Base-by-base conservation (phyloP, 192 early-diverging fungal genomes). In the Pecoramyces ruminantium region DNA sequence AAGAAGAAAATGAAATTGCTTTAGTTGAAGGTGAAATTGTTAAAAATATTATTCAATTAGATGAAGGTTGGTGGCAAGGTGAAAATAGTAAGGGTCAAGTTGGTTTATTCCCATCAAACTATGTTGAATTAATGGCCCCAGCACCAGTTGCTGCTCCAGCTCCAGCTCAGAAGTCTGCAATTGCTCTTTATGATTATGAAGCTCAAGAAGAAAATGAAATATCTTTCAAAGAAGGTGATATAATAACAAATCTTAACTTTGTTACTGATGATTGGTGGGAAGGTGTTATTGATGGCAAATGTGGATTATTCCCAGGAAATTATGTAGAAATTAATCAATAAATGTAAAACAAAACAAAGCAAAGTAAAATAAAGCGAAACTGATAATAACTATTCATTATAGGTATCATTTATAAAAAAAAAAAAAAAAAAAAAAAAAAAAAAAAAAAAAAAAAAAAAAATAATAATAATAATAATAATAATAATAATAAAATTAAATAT, bases 221-320 rank as follows among this genome's bases (percentile, higher is more conserved):
- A 29, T 87, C 90, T 13, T 96, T 98, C 83, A 38, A 30, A 0
- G 93, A 92, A 27, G 93, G 92, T 38, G 93, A 96, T 27, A 67
- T 84, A 8, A 95, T 98, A 81, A 87, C 85, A 6, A 83, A 95
- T 29, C 93, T 98, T 81, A 92, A 92, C 81, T 93, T 93, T 83
- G 91, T 92, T 1, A 91, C 89, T 17, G 93, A 94, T 14, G 97
- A 95, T 34, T 98, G 97, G 97, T 98, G 97, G 97, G 89, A 92
- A 81, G 97, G 97, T 38, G 84, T 79, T 4, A 79, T 82, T 17
- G 80, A 81, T 28, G 87, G 87, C 17, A 34, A 78, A 27, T 80
- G 78, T 14, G 87, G 87, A 11, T 79, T 87, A 29, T 87, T 67
- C 51, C 51, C 51, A 67, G 51, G 51, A 67, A 67, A 67, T n/a